Conservation (phyloP, 2,329 filamentous ascomycete species). For the Aspergillus sp. region DNA sequence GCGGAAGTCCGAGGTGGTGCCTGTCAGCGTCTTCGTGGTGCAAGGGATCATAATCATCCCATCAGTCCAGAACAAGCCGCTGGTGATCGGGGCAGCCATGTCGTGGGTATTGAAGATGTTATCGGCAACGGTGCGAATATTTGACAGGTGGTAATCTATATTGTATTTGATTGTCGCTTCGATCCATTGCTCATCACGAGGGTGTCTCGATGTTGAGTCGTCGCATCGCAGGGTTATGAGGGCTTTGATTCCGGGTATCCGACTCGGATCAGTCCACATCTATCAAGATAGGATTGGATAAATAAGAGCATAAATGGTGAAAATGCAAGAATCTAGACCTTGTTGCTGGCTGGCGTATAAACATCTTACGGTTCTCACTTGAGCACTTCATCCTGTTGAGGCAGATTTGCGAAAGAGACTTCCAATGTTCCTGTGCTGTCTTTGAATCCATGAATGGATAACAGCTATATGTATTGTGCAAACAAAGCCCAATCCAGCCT, state of each 20-base stretch:
- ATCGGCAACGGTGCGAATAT: conserved; percentile 34
- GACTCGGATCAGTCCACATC: conserved; percentile 24
- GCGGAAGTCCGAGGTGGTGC: conserved; percentile 34
- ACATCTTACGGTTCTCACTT: conserved; percentile 10
- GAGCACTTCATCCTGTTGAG: conserved; percentile 17
- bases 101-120: conserved; percentile 36
- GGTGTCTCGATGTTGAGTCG: no score
- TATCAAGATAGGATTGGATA: conserved; percentile 24
- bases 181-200: conserved; percentile 43
- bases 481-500: conserved; percentile 21
- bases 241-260: conserved; percentile 13
- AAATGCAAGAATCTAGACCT: conserved; percentile 23
- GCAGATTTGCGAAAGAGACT: conserved; percentile 16
- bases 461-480: conserved; percentile 23
- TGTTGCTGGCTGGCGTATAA: neutral
- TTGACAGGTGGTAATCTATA: conserved; percentile 32
- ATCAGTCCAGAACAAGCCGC: conserved; percentile 38
- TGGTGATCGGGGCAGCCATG: conserved; percentile 39
- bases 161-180: conserved; percentile 43
- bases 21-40: conserved; percentile 43
- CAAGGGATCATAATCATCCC: conserved; percentile 44
- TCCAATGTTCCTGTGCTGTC: conserved; percentile 20
- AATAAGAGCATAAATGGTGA: conserved; percentile 20
- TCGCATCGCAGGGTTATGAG: no score
- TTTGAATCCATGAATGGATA: conserved; percentile 24